Percentiles rank a stretch among this genome's conserved stretches.
Evolutionary conservation across 2,329 filamentous ascomycete genomes (phyloP).

Genomic region (Emmonsia crescens): DNA sequence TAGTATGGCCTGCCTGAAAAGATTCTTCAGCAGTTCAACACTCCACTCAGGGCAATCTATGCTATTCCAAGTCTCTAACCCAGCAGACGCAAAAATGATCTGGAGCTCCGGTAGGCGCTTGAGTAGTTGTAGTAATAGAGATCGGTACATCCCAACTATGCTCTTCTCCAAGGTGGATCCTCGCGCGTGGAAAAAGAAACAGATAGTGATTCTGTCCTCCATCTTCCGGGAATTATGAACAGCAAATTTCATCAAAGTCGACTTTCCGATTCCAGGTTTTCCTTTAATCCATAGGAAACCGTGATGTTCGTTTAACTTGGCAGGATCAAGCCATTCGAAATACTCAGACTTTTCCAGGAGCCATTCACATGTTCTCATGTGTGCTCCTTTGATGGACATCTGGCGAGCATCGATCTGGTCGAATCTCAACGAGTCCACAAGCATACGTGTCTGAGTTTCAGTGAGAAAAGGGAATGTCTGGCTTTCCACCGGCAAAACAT

Average conservation of each 20-base stretch:
- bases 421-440: conserved; percentile 19
- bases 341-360: conserved; percentile 28
- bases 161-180: conserved; percentile 18
- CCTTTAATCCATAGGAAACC: conserved; percentile 32
- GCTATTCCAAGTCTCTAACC: not conserved
- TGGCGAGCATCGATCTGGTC: conserved; percentile 32
- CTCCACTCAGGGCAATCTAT: conserved; percentile 7
- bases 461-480: not conserved
- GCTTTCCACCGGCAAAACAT: not conserved
- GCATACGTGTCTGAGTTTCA: not conserved
- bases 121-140: conserved; percentile 20
- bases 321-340: conserved; percentile 27
- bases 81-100: conserved; percentile 9
- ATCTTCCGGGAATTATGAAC: no score
- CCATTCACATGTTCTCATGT: conserved; percentile 36
- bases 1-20: conserved; percentile 10
- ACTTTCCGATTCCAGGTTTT: conserved; percentile 30
- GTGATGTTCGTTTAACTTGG: conserved; percentile 14
- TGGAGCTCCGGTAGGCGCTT: conserved; percentile 15
- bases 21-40: conserved; percentile 11
- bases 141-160: conserved; percentile 19
- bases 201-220: conserved; percentile 6
- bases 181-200: conserved; percentile 23
- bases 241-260: conserved; percentile 26
- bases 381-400: conserved; percentile 26